phyloP scores from a whole-genome alignment of 768 basidiomycete species.

The Collybiopsis confluens region DNA sequence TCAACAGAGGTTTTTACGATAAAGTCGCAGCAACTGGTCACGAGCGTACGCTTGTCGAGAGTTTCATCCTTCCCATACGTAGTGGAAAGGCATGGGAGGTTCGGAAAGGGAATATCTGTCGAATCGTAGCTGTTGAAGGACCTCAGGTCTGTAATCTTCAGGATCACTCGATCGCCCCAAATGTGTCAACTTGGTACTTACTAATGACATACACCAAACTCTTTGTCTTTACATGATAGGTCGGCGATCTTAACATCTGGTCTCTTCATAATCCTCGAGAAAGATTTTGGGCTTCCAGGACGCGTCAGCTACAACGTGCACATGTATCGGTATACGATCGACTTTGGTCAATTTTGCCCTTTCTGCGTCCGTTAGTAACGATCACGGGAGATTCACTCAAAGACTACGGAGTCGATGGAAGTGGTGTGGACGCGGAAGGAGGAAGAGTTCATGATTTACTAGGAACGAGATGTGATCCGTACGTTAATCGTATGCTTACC shows the following conservation, averaged over 20 bases:
- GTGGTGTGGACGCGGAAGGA: slow-evolving; percentile 13
- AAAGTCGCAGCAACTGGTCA: slow-evolving; percentile 9
- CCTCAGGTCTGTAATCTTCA: too few species aligned
- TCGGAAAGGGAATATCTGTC: slow-evolving; percentile 15
- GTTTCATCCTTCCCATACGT: too few species aligned
- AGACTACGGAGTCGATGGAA: slow-evolving; percentile 12
- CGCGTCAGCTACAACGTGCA: slow-evolving; percentile 19
- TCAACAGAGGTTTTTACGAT: slow-evolving; percentile 16
- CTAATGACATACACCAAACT: too few species aligned
- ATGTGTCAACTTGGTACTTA: too few species aligned
- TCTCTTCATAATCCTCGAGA: slow-evolving; percentile 14
- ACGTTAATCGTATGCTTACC: slow-evolving; percentile 16
- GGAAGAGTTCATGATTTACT: slow-evolving; percentile 19
- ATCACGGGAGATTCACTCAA: slow-evolving; percentile 16
- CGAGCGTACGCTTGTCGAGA: slow-evolving; percentile 13
- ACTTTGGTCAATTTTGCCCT: slow-evolving; percentile 20
- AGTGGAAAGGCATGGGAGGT: slow-evolving; percentile 19
- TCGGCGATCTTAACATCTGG: slow-evolving; percentile 19
- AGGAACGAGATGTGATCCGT: slow-evolving; percentile 21
- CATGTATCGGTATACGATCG: slow-evolving; percentile 20
- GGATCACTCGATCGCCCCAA: too few species aligned
- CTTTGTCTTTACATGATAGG: slow-evolving; percentile 4
- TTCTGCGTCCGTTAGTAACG: slow-evolving; percentile 17
- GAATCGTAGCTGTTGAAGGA: slow-evolving; percentile 18
- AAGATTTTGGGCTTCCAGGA: slow-evolving; percentile 17